Base-by-base conservation (phyloP, 371 early-diverging fungal species). In the Nematocida sp. region DNA sequence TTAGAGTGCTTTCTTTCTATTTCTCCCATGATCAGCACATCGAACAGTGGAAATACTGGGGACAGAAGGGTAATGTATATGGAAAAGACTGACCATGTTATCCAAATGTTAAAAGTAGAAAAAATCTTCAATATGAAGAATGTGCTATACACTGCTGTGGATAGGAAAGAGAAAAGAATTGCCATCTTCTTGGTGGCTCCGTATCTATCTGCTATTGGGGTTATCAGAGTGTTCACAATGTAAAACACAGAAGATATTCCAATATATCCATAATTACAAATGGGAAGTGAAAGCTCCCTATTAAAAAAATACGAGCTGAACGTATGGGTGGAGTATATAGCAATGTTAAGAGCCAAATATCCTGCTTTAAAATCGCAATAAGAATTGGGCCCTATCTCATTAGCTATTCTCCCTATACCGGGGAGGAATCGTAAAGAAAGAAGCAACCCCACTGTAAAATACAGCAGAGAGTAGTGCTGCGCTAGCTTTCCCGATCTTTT, bases 241-340 rank as follows among this genome's bases (percentile, higher is more conserved):
- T 71, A 71, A 35, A 71, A 71, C 16, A 59, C 23, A 30, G 61
- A 61, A 32, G 59, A 35, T 16, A 36, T 59, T 33, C 61, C 63
- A 23, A 71, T 57, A 32, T 51, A 71, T 32, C 75, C 75, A 36
- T 61, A 71, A 35, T 71, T 36, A 39, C 23, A 18, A 1, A 71
- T 35, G 11, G 61, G 38, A 3, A 71, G 53, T 4, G 56, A 23
- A 18, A 71, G 38, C 61, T 59, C 35, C 11, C 39, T 50, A 30
- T 54, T 60, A 33, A 71, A 71, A 20, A 71, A 63, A 39, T 49
- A 32, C 4, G 49, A 11, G 39, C 69, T 39, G 38, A 48, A 71
- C 38, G 75, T 71, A 25, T 71, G 75, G 3, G 69, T 68, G 4
- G 75, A 33, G 51, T 71, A 71, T 39, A 71, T 71, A 18, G 61